Percentiles rank a stretch among this genome's conserved stretches.
Conservation (phyloP, 2,329 filamentous ascomycete species). For the Daldinia eschscholtzii region DNA sequence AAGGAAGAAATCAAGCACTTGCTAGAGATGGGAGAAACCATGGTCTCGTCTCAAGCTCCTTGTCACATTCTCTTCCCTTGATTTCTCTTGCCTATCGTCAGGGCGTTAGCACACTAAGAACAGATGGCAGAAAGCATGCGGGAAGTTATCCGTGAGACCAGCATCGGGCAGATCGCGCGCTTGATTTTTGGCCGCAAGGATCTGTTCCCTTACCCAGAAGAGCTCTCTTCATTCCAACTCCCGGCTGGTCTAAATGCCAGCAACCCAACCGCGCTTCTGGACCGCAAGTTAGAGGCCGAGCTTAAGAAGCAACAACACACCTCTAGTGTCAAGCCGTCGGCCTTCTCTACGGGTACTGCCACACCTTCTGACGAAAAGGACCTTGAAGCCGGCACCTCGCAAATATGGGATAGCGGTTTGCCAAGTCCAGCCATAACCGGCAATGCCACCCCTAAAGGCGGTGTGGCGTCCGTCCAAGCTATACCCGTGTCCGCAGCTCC, state of each 20-base stretch:
- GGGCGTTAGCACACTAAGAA: neutral
- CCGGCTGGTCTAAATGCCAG: constrained; percentile 18
- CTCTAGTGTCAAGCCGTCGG: constrained; percentile 14
- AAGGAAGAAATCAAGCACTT: neutral
- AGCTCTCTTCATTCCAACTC: constrained; percentile 35
- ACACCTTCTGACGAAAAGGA: constrained; percentile 33
- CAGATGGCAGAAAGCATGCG: constrained; percentile 32
- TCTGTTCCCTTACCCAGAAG: constrained; percentile 39
- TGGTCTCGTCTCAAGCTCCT: constrained; percentile 15
- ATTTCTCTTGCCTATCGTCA: constrained; percentile 1
- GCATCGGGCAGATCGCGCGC: constrained; percentile 38
- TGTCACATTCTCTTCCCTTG: constrained; percentile 8
- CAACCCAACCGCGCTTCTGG: constrained; percentile 13
- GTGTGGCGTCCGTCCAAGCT: neutral
- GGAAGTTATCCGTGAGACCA: constrained; percentile 41
- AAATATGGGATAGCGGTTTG: constrained; percentile 16
- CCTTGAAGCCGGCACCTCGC: constrained; percentile 28
- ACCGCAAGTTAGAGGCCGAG: constrained; percentile 17
- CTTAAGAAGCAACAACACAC: constrained; percentile 20
- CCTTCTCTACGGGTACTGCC: constrained; percentile 22
- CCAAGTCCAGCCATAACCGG: constrained; percentile 7
- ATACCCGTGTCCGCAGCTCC: constrained; percentile 4
- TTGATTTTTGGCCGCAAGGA: constrained; percentile 28
- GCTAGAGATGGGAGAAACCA: constrained; percentile 5
- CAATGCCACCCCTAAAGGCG: constrained; percentile 10